Evolutionary conservation across 164 flowering plant species (phyloP).

Genomic region (Malania oleifera): DNA sequence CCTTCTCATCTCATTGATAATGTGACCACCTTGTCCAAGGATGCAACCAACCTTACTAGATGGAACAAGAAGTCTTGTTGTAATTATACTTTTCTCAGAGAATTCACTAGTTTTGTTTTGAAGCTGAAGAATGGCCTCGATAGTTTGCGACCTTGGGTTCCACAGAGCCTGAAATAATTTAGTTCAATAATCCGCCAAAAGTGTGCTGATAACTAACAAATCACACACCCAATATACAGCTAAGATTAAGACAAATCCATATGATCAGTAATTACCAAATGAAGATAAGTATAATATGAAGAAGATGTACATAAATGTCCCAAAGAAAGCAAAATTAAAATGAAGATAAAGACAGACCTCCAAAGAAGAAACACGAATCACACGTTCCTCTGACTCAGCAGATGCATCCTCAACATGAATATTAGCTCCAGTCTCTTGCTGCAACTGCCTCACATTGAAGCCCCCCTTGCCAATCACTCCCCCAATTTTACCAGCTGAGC

Average conservation of each 20-base stretch:
- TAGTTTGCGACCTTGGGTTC: slow-evolving; percentile 65
- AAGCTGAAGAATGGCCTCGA: slow-evolving; percentile 68
- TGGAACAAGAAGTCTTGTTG: slow-evolving; percentile 64
- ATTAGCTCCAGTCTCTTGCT: slow-evolving; percentile 60
- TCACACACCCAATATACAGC: background rate
- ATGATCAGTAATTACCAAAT: background rate
- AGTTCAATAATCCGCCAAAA: slow-evolving; percentile 8
- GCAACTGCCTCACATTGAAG: slow-evolving; percentile 44
- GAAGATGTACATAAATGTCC: background rate
- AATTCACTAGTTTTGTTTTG: slow-evolving; percentile 49
- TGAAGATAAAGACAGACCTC: slow-evolving; percentile 34
- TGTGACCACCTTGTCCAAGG: slow-evolving; percentile 72
- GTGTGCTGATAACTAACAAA: background rate
- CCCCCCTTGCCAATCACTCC: slow-evolving; percentile 83
- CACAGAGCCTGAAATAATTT: slow-evolving; percentile 39
- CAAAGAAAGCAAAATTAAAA: background rate
- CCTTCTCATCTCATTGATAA: slow-evolving; percentile 73
- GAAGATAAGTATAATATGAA: background rate
- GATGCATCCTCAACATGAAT: slow-evolving; percentile 51
- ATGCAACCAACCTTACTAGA: slow-evolving; percentile 72
- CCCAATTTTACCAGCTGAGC: slow-evolving; percentile 58
- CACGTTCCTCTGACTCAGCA: slow-evolving; percentile 51
- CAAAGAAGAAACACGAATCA: slow-evolving; percentile 51
- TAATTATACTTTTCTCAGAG: slow-evolving; percentile 42
- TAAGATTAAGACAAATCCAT: background rate